Percentiles rank a stretch among this genome's conserved stretches.
Conservation (phyloP, 2,329 filamentous ascomycete genomes). For the Aspergillus pseudoglaucus region DNA sequence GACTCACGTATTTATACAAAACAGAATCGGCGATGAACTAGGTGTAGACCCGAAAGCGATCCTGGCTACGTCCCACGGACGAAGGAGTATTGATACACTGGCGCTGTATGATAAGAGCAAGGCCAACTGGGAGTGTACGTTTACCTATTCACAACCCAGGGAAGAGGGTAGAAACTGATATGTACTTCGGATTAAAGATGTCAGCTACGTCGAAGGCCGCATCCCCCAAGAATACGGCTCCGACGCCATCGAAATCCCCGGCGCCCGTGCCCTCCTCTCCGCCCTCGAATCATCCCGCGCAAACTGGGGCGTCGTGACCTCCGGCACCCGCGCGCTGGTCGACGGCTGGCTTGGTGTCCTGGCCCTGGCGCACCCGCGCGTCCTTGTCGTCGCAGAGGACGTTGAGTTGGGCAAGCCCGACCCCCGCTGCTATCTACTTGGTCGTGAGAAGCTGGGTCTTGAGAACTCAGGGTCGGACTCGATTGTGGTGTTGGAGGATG, state of each 20-base stretch:
- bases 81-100: constrained; percentile 80
- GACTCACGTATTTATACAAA: not conserved
- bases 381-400: constrained; percentile 69
- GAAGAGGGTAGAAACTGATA: no score
- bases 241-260: constrained; percentile 80
- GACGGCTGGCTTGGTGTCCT: constrained; percentile 66
- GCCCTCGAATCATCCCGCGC: constrained; percentile 55
- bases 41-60: constrained; percentile 79
- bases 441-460: constrained; percentile 54
- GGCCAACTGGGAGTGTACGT: constrained; percentile 88
- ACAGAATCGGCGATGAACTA: constrained; percentile 62
- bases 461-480: constrained; percentile 41
- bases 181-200: no score
- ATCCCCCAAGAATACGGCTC: constrained; percentile 70
- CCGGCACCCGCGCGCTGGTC: constrained; percentile 61
- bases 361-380: constrained; percentile 56
- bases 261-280: constrained; percentile 65
- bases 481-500: constrained; percentile 79
- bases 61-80: constrained; percentile 82
- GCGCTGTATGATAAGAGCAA: constrained; percentile 72
- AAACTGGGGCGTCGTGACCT: constrained; percentile 80
- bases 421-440: constrained; percentile 65
- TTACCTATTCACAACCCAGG: no score
- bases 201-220: constrained; percentile 67
- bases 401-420: constrained; percentile 71